Evolutionary conservation across 495 filamentous ascomycete species (phyloP).

Genomic region (Penicillium crystallinum): DNA sequence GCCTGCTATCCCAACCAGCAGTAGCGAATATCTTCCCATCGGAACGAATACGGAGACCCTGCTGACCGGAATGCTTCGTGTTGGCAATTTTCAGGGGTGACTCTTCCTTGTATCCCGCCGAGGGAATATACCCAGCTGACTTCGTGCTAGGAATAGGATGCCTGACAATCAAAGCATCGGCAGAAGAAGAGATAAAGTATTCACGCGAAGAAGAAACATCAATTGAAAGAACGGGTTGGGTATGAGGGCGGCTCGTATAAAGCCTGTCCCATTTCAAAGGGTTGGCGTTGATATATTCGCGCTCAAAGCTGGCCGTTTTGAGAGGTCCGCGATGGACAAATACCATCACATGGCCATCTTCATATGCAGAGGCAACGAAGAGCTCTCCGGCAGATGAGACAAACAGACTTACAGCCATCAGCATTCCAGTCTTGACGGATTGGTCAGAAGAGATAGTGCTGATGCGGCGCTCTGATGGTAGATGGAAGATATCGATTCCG

Average conservation of each 20-base stretch:
- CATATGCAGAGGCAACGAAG: conserved; percentile 71
- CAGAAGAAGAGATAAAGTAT: conserved; percentile 76
- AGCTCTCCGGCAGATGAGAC: conserved; percentile 26
- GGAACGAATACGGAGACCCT: conserved; percentile 67
- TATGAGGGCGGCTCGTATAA: conserved; percentile 65
- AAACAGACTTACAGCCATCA: conserved; percentile 75
- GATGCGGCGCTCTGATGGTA: conserved; percentile 66
- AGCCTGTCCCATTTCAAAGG: conserved; percentile 54
- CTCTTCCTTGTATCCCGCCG: conserved; percentile 18
- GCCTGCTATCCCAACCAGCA: conserved; percentile 83
- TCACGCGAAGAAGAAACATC: conserved; percentile 52
- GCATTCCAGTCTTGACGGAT: conserved; percentile 71
- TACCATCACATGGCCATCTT: conserved; percentile 72
- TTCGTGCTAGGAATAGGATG: conserved; percentile 49
- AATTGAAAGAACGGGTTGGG: conserved; percentile 81
- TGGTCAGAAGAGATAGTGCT: conserved; percentile 58
- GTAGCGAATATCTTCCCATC: conserved; percentile 85
- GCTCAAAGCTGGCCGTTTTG: conserved; percentile 6
- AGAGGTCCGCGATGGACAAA: conserved; percentile 34
- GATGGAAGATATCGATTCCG: conserved; percentile 78
- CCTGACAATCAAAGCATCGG: conserved; percentile 64
- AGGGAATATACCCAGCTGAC: conserved; percentile 6
- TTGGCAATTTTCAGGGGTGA: conserved; percentile 55
- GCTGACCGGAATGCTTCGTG: conserved; percentile 88
- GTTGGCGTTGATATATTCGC: conserved; percentile 1